Percentiles rank a stretch among this genome's conserved stretches.
phyloP scores from a whole-genome alignment of 257 asterid genomes.

The Datura wrightii region DNA sequence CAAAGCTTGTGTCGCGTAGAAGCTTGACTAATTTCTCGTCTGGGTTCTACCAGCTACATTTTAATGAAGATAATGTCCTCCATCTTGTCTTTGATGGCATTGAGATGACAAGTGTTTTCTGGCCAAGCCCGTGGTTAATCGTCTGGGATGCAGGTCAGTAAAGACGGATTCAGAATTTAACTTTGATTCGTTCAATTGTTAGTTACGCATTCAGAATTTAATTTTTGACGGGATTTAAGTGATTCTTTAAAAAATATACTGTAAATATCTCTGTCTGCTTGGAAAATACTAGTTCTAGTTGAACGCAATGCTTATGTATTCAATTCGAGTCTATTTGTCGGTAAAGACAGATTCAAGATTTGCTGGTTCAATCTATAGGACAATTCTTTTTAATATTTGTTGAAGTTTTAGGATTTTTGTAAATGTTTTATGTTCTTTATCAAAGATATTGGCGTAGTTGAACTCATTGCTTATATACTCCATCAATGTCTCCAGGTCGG shows the following conservation, averaged over 20 bases:
- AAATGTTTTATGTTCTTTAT: not conserved
- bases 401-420: not conserved
- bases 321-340: not conserved
- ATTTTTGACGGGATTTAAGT: not conserved
- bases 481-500: conserved; percentile 17
- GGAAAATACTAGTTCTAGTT: not conserved
- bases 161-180: not conserved
- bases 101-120: conserved; percentile 40
- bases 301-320: not conserved
- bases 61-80: conserved; percentile 44
- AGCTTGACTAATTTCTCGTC: conserved; percentile 43
- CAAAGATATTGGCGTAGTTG: not conserved
- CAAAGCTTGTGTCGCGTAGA: conserved; percentile 41
- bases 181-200: too few relatives aligned
- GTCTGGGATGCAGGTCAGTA: conserved; percentile 40
- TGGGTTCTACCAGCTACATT: conserved; percentile 46
- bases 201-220: too few relatives aligned
- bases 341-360: not conserved
- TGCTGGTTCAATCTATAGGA: not conserved
- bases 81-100: conserved; percentile 39
- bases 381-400: not conserved
- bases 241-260: not conserved
- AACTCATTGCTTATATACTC: not conserved
- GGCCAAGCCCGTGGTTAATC: conserved; percentile 44
- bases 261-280: not conserved